These are phyloP conservation scores for Fragilariopsis cylindrus DNA, from an alignment of 108 stramenopile genomes.

Conservation along the genomic window DNA sequence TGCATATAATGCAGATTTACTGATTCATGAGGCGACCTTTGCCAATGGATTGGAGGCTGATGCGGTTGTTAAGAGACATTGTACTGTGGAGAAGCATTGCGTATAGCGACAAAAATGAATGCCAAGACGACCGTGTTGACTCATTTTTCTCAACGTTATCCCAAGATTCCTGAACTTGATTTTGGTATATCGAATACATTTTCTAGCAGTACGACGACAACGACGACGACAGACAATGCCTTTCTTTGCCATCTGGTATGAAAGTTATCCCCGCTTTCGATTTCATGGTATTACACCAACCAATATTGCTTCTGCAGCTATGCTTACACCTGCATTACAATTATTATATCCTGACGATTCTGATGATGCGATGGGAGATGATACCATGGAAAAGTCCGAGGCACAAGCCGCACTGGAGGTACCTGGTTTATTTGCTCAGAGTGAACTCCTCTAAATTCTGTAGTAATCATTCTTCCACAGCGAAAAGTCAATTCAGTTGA, in stretches of 20 bases:
- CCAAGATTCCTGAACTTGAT: slow-evolving; percentile 72
- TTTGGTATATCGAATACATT: too few relatives aligned
- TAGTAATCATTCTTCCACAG: too few relatives aligned
- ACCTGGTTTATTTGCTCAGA: slow-evolving; percentile 53
- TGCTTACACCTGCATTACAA: slow-evolving; percentile 66
- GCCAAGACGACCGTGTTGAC: slow-evolving; percentile 83
- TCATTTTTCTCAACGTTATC: slow-evolving; percentile 98
- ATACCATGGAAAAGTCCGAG: neutral
- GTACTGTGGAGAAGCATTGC: slow-evolving; percentile 90
- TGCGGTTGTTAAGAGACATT: slow-evolving; percentile 87
- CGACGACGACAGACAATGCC: neutral
- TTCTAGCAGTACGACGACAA: neutral
- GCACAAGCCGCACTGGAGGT: slow-evolving; percentile 18
- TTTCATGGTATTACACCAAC: slow-evolving; percentile 65
- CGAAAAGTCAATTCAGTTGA: too few relatives aligned
- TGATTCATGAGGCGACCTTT: slow-evolving; percentile 99
- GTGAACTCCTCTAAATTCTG: slow-evolving; percentile 26
- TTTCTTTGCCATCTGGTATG: slow-evolving; percentile 3
- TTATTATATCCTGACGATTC: slow-evolving; percentile 68
- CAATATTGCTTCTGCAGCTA: slow-evolving; percentile 48
- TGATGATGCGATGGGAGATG: slow-evolving; percentile 9
- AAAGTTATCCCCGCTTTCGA: slow-evolving; percentile 78
- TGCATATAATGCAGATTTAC: slow-evolving; percentile 72
- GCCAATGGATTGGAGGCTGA: slow-evolving; percentile 92
- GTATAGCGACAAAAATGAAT: slow-evolving; percentile 75